These are phyloP conservation scores for Cordyceps militaris DNA, from an alignment of 2,329 filamentous ascomycete species.

Conservation along the genomic window DNA sequence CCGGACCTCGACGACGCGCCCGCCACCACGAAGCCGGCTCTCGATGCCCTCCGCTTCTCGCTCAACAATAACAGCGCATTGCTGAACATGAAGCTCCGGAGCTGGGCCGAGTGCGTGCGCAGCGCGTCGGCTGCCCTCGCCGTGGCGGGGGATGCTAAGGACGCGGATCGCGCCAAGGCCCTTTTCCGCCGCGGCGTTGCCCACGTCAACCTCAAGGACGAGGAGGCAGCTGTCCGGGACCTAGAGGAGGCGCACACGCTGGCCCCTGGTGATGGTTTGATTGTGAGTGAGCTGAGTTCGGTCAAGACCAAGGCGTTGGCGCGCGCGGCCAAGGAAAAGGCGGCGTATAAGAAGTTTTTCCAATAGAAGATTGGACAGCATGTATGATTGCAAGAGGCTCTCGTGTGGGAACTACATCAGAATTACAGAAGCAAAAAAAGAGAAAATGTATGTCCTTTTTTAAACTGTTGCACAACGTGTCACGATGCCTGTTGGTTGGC, in stretches of 20 bases:
- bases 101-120: conserved; percentile 62
- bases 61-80: conserved; percentile 86
- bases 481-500: neutral
- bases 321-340: conserved; percentile 80
- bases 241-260: conserved; percentile 70
- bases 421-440: neutral
- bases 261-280: conserved; percentile 65
- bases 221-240: conserved; percentile 70
- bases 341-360: conserved; percentile 90
- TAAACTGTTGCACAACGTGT: neutral
- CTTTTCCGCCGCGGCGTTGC: conserved; percentile 77
- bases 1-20: conserved; percentile 67
- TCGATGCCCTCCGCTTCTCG: conserved; percentile 71
- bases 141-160: conserved; percentile 55
- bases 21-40: conserved; percentile 55
- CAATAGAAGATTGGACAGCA: conserved; percentile 32
- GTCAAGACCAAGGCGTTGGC: conserved; percentile 72
- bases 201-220: conserved; percentile 69
- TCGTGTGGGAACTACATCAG: neutral
- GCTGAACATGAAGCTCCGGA: conserved; percentile 71
- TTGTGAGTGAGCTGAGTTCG: conserved; percentile 66
- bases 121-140: conserved; percentile 69
- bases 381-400: neutral
- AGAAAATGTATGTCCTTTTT: neutral
- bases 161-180: conserved; percentile 82